Evolutionary conservation across 2,329 filamentous ascomycete genomes (phyloP).

Genomic region (Colletotrichum sp.): DNA sequence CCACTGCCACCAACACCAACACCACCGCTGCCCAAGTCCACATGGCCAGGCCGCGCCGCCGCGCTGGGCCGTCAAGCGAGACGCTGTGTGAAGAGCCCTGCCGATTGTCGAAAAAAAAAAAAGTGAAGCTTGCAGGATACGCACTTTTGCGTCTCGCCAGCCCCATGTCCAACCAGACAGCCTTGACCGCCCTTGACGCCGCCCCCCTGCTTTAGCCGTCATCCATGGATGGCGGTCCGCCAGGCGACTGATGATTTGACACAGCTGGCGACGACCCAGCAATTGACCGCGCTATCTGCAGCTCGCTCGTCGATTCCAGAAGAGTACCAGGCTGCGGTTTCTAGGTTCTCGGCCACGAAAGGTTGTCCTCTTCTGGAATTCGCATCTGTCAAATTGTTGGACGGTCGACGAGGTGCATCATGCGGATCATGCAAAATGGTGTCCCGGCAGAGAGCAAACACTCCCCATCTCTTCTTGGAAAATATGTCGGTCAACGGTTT

Average conservation of each 20-base stretch:
- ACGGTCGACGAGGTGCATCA: neutral
- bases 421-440: neutral
- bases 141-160: neutral
- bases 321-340: neutral
- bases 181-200: constrained; percentile 1
- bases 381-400: neutral
- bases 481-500: constrained; percentile 15
- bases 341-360: neutral
- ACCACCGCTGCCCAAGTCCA: constrained; percentile 1
- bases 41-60: neutral
- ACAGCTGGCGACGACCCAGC: neutral
- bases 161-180: neutral
- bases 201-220: neutral
- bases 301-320: neutral
- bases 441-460: constrained; percentile 7
- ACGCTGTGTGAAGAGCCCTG: neutral
- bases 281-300: neutral
- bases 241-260: neutral
- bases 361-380: neutral
- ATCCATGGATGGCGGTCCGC: neutral
- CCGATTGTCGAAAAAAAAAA: constrained; percentile 1
- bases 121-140: constrained; percentile 10
- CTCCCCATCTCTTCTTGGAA: neutral
- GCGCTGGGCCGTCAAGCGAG: neutral
- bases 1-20: neutral